Evolutionary conservation across 2,329 filamentous ascomycete species (phyloP).

Genomic region (Waltergamsia citrina): DNA sequence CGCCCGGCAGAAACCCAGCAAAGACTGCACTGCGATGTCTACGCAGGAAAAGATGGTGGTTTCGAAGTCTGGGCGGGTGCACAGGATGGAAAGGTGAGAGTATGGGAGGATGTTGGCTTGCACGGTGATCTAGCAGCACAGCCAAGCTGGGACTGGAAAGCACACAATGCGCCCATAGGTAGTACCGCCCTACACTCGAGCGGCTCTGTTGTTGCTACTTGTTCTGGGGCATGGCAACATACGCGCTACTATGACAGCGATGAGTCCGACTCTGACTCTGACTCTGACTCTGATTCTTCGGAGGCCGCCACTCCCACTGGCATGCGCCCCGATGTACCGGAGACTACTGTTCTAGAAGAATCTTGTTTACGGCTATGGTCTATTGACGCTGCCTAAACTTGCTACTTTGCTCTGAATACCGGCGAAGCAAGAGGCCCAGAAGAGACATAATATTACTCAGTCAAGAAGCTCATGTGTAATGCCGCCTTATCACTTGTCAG

Average conservation of each 20-base stretch:
- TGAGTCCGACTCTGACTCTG: background rate
- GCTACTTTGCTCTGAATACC: too few species aligned
- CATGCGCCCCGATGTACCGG: background rate
- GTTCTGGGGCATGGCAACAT: slow-evolving; percentile 43
- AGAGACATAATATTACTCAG: too few species aligned
- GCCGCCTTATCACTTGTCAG: background rate
- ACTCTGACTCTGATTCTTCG: background rate
- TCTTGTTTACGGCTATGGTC: slow-evolving; percentile 13
- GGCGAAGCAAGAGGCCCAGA: too few species aligned
- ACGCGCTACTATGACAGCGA: slow-evolving; percentile 5
- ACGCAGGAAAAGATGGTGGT: slow-evolving; percentile 27
- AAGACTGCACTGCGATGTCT: slow-evolving; percentile 45
- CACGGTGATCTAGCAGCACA: slow-evolving; percentile 28
- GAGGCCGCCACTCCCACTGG: too few species aligned
- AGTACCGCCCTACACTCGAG: slow-evolving; percentile 40
- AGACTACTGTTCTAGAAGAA: slow-evolving; percentile 8
- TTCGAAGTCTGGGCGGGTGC: slow-evolving; percentile 57
- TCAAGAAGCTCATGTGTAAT: too few species aligned
- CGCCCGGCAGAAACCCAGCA: slow-evolving; percentile 44
- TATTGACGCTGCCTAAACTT: slow-evolving; percentile 1
- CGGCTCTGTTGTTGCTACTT: slow-evolving; percentile 47
- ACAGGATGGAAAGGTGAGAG: slow-evolving; percentile 40
- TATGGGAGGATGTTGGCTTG: slow-evolving; percentile 49
- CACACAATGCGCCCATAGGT: slow-evolving; percentile 36
- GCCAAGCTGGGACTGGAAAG: slow-evolving; percentile 40